Base-by-base conservation (phyloP, 352 stramenopile species). In the Globisporangium cederbergense region DNA sequence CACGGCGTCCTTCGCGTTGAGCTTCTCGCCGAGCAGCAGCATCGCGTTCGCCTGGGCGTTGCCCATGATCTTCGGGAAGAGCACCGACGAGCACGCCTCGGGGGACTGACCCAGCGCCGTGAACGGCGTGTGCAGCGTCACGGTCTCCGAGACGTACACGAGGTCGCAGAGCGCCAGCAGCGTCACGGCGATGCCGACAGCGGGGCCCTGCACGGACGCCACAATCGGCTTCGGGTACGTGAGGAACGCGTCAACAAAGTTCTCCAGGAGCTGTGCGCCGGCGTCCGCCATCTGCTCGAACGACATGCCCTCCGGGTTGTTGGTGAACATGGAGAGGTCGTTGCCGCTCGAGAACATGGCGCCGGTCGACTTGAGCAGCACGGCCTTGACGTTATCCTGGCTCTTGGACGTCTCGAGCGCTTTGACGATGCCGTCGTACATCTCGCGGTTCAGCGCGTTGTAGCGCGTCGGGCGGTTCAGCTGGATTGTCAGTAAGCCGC, bases 41-140 rank as follows among this genome's bases (percentile, higher is more conserved):
- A 65, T 76, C 38, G 95, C 89, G 55, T 97, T 98, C 11, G 91
- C 82, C 11, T 83, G 84, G n/a, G 85, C 78, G 5, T 76, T 70
- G 11, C 91, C 90, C 88, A 98, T 92, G 47, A 93, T 91, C 5
- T 71, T 71, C 1, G 89, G 78, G 70, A 98, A 96, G 0, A 93
- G 76, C 34, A 91, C 61, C 16, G 89, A 97, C 61, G 86, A 97
- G 64, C 89, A 97, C n/a, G 91, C 86, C 66, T 98, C 93, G 0
- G 93, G 93, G 3, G 90, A 86, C 62, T 97, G 86, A 0, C 91
- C 93, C 10, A 98, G 72, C 34, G 85, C 75, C 49, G 89, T 96
- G 77, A 98, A 98, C 18, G 91, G 94, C 38, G 91, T 97, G 74
- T 95, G 91, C 74, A 98, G 94, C 25, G 87, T 97, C 16, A 88